Evolutionary conservation across 1,284 basidiomycete genomes (phyloP), one percentile per base, ranked within the genome.

Genomic region (Golubevia pallescens): DNA sequence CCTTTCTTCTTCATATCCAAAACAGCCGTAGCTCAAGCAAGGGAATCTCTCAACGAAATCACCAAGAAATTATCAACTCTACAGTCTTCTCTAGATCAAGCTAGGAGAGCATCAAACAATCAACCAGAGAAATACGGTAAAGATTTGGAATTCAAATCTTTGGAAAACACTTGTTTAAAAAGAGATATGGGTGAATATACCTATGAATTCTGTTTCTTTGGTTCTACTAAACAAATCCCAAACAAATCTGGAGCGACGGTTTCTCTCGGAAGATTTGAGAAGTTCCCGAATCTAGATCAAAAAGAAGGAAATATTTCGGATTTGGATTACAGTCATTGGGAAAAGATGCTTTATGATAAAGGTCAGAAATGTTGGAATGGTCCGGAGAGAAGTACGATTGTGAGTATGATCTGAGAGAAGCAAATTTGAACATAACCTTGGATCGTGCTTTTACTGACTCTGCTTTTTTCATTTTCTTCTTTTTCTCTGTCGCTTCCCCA

Each of bases 281-380:
- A 58, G 16, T 75, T 73, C 57, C n/a, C n/a, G n/a, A n/a, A n/a
- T n/a, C n/a, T n/a, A n/a, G n/a, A n/a, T n/a, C 65, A 74, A 13
- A 71, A 63, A 5, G 65, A 58, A 7, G 55, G 68, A 16, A 62
- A 74, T 19, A 21, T 57, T 14, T 48, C 23, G 2, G 3, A 24
- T 48, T 65, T 67, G 6, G 13, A 70, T 14, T 67, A 67, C n/a
- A 67, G 42, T 16, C 80, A 67, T 61, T 79, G 71, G 65, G 19
- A 66, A 20, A 69, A 75, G 23, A 75, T 77, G 63, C 69, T 79
- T 19, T 84, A 81, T 60, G 65, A 73, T n/a, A 55, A 71, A 8
- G 82, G 82, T 6, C 78, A 81, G 54, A 67, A 68, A 63, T 85
- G 82, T 66, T 85, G 82, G 82, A 84, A 85, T 48, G 82, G 82